Conservation (phyloP, 139 green algal genomes). For the Coelastrella sp. region DNA sequence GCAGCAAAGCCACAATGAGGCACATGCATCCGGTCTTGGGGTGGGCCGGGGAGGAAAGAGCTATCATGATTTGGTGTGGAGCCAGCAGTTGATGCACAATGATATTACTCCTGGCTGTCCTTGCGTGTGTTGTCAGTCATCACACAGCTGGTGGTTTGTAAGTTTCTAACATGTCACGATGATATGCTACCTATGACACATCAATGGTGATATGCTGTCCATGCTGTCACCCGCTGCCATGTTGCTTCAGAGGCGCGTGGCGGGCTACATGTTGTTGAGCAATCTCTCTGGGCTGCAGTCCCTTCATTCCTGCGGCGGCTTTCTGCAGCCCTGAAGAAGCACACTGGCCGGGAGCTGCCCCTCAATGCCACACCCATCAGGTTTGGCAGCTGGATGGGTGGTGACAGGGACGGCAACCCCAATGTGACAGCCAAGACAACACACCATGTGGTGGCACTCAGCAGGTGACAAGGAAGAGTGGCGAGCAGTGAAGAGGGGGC, state of each 20-base stretch:
- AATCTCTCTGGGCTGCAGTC: conserved; percentile 90
- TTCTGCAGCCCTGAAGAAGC: conserved; percentile 83
- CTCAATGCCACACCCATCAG: conserved; percentile 78
- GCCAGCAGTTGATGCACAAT: too few species aligned
- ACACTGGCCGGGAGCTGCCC: conserved; percentile 85
- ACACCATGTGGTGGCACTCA: conserved; percentile 49
- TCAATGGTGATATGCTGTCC: not conserved
- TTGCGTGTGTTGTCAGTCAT: too few species aligned
- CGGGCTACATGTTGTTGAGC: conserved; percentile 95
- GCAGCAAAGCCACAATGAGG: not conserved
- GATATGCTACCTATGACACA: not conserved
- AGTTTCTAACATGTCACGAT: not conserved
- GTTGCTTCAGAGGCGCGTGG: conserved; percentile 84
- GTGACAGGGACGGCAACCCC: conserved; percentile 96
- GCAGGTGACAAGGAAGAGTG: conserved; percentile 54
- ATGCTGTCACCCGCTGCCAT: not conserved
- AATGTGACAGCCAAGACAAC: conserved; percentile 85
- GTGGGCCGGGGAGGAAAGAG: not conserved
- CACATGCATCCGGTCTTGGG: not conserved
- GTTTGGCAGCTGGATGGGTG: conserved; percentile 95
- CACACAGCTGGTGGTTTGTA: not conserved
- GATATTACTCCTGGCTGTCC: too few species aligned
- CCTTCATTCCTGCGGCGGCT: conserved; percentile 88
- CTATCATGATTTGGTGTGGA: too few species aligned
- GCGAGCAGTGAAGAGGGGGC: conserved; percentile 14